Percentiles rank a stretch among this genome's conserved stretches.
Conservation (phyloP, 257 asterid species). For the Salvia miltiorrhiza region DNA sequence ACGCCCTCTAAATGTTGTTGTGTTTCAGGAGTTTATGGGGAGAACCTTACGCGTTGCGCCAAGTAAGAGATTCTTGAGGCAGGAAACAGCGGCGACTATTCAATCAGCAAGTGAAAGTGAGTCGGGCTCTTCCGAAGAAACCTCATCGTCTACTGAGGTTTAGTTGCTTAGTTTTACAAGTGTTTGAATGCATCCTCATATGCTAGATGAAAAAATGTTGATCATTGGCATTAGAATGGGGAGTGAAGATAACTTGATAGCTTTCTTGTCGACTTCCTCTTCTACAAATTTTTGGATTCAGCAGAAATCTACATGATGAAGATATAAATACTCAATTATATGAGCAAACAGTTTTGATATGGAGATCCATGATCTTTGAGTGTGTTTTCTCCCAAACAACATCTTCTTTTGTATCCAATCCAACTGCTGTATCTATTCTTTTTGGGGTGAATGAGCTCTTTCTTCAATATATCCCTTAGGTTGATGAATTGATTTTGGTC, state of each 20-base stretch:
- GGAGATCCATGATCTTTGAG: too few relatives aligned
- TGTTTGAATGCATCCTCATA: not conserved
- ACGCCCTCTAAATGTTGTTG: too few relatives aligned
- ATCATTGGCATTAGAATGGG: not conserved
- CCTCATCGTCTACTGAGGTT: slow-evolving; percentile 20
- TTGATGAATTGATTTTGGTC: too few relatives aligned
- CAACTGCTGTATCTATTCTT: too few relatives aligned
- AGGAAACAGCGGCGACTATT: slow-evolving; percentile 49
- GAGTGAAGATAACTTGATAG: not conserved
- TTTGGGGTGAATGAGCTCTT: too few relatives aligned
- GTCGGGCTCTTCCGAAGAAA: not conserved
- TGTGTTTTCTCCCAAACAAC: too few relatives aligned
- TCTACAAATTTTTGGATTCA: too few relatives aligned
- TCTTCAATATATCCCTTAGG: too few relatives aligned
- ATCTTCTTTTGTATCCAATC: too few relatives aligned
- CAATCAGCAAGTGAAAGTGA: slow-evolving; percentile 23
- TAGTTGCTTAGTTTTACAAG: not conserved
- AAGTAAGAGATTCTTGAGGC: slow-evolving; percentile 63
- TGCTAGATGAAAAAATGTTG: not conserved
- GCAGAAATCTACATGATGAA: too few relatives aligned
- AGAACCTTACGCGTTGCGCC: slow-evolving; percentile 64
- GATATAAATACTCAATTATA: too few relatives aligned
- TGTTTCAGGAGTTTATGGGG: slow-evolving; percentile 83
- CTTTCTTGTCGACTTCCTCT: not conserved
- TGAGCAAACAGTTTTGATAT: too few relatives aligned